Conservation (phyloP, 2,329 filamentous ascomycete genomes). For the Cryphonectria radicalis region DNA sequence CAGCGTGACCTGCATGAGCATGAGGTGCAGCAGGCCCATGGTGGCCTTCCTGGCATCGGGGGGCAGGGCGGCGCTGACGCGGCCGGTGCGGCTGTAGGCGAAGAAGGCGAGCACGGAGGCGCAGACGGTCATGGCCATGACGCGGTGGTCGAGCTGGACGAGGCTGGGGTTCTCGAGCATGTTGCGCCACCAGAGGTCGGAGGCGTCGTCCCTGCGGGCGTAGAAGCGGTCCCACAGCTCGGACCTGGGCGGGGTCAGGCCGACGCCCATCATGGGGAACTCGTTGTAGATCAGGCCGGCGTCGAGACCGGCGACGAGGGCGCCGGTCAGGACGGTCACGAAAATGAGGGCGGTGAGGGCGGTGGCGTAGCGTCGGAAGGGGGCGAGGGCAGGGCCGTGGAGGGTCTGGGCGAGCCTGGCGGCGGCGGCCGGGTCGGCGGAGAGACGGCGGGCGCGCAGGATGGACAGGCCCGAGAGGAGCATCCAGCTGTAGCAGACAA, state of each 20-base stretch:
- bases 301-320: conserved; percentile 90
- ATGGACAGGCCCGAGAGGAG: conserved; percentile 85
- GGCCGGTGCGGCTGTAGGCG: conserved; percentile 75
- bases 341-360: conserved; percentile 79
- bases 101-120: conserved; percentile 78
- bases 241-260: conserved; percentile 76
- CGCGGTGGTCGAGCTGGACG: conserved; percentile 94
- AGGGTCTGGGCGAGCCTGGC: conserved; percentile 65
- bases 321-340: conserved; percentile 89
- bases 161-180: conserved; percentile 95
- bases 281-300: conserved; percentile 98
- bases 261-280: conserved; percentile 92
- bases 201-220: conserved; percentile 74
- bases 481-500: conserved; percentile 94
- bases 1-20: conserved; percentile 78
- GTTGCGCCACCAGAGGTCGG: conserved; percentile 95
- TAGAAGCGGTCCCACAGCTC: conserved; percentile 90
- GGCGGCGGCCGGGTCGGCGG: conserved; percentile 68
- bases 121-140: conserved; percentile 89
- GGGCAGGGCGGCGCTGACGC: conserved; percentile 62
- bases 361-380: conserved; percentile 75
- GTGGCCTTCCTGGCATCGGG: conserved; percentile 69
- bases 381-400: conserved; percentile 66
- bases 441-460: conserved; percentile 74
- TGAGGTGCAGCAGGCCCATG: conserved; percentile 81